Percentiles rank a stretch among this genome's conserved stretches.
Evolutionary conservation across 2,329 filamentous ascomycete species (phyloP).

Genomic region (Aureobasidium sp.): DNA sequence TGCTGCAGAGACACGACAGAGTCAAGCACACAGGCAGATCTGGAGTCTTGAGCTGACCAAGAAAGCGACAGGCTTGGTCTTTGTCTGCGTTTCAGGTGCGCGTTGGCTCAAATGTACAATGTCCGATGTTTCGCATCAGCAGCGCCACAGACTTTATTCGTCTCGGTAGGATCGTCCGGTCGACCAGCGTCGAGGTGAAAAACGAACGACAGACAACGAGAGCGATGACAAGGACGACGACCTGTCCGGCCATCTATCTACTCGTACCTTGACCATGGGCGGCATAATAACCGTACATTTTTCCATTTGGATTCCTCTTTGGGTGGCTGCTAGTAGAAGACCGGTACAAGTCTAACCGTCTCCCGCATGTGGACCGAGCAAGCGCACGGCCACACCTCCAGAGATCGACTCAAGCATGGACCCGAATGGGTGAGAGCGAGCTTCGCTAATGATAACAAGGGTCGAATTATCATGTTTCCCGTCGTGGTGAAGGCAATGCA

Average conservation of each 20-base stretch:
- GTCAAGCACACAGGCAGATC: neutral
- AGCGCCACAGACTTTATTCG: neutral
- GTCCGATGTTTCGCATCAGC: neutral
- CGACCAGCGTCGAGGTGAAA: neutral
- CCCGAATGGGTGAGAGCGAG: too few species aligned
- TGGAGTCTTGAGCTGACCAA: neutral
- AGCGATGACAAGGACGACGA: neutral
- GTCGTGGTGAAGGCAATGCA: too few species aligned
- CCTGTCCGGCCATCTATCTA: neutral
- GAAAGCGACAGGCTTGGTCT: neutral
- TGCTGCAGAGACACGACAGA: neutral
- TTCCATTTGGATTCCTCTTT: neutral
- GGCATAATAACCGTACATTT: neutral
- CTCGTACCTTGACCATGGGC: neutral
- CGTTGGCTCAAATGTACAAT: neutral
- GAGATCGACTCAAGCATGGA: too few species aligned
- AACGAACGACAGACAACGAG: neutral
- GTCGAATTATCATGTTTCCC: too few species aligned
- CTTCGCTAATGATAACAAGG: too few species aligned
- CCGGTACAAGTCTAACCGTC: slow-evolving; percentile 7
- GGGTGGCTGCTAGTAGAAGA: neutral
- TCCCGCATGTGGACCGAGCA: neutral
- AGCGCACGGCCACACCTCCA: too few species aligned
- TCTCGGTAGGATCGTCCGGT: neutral
- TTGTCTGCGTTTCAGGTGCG: neutral